Percentiles rank a stretch among this genome's conserved stretches.
Conservation (phyloP, 2,329 filamentous ascomycete genomes). For the Venturia asperata region DNA sequence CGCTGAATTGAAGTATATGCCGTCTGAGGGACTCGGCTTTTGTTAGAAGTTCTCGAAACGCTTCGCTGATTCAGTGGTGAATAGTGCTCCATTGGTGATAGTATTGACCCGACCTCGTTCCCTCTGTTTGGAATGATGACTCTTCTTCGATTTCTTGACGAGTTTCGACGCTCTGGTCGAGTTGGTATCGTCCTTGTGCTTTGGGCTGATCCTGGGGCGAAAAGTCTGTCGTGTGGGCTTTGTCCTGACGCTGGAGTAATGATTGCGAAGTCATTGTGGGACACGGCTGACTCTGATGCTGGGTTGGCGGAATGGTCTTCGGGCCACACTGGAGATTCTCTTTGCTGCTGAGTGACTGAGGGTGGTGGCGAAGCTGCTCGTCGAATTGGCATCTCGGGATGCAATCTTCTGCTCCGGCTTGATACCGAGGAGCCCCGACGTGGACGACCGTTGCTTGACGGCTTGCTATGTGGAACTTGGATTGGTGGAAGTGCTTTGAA, state of each 20-base stretch:
- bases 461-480: constrained; percentile 13
- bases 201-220: constrained; percentile 11
- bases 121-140: constrained; percentile 11
- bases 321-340: constrained; percentile 11
- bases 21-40: constrained; percentile 7
- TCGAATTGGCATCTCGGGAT: neutral
- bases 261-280: neutral
- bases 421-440: constrained; percentile 15
- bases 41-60: constrained; percentile 12
- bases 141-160: constrained; percentile 13
- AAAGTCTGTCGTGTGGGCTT: neutral
- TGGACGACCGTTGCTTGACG: constrained; percentile 13
- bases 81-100: constrained; percentile 2
- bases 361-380: constrained; percentile 12
- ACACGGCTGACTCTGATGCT: neutral
- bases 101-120: constrained; percentile 5
- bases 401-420: constrained; percentile 6
- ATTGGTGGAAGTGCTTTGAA: constrained; percentile 18
- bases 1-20: neutral
- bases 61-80: neutral
- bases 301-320: neutral
- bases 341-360: neutral
- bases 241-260: constrained; percentile 4
- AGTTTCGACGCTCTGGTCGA: constrained; percentile 8
- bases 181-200: constrained; percentile 4